Percentiles rank a stretch among this genome's conserved stretches.
Evolutionary conservation across 1,139 yeast genomes (phyloP).

Genomic region (Schizosaccharomyces versatilis): DNA sequence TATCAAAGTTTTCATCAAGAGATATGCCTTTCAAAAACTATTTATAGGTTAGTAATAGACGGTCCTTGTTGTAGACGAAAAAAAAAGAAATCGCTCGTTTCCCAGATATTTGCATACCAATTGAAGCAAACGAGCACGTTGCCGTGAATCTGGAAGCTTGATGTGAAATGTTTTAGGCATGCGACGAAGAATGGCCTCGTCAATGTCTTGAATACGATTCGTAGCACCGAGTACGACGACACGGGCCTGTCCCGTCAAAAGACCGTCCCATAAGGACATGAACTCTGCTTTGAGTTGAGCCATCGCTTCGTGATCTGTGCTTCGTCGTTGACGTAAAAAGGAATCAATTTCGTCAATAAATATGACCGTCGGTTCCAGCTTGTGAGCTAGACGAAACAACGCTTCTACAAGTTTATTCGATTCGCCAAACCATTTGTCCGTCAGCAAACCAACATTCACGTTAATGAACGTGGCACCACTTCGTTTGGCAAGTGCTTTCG

Average conservation of each 20-base stretch:
- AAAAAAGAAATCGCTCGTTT: no score
- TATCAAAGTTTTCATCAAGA: conserved; percentile 38
- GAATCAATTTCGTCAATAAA: conserved; percentile 95
- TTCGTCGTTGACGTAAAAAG: conserved; percentile 61
- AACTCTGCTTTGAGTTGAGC: conserved; percentile 89
- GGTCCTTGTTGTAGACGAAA: neutral
- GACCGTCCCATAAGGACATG: conserved; percentile 92
- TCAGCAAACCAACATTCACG: conserved; percentile 76
- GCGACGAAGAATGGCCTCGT: conserved; percentile 74
- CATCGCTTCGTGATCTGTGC: conserved; percentile 83
- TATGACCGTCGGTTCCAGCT: conserved; percentile 81
- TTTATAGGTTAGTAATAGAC: neutral
- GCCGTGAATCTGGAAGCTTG: conserved; percentile 44
- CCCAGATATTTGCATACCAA: conserved; percentile 23
- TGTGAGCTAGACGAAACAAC: conserved; percentile 68
- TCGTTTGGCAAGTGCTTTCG: conserved; percentile 82
- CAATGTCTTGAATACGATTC: conserved; percentile 77
- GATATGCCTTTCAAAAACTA: conserved; percentile 32
- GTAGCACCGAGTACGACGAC: conserved; percentile 87
- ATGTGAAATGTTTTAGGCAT: conserved; percentile 81
- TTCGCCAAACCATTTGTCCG: conserved; percentile 98
- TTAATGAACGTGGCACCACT: conserved; percentile 82
- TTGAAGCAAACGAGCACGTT: conserved; percentile 43
- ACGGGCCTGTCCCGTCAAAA: conserved; percentile 27
- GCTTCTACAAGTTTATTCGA: conserved; percentile 88